A percentile compares a stretch with the other conserved stretches of the same genome.
Evolutionary conservation across 495 filamentous ascomycete genomes (phyloP).

Genomic region (Pyronema omphalodes): DNA sequence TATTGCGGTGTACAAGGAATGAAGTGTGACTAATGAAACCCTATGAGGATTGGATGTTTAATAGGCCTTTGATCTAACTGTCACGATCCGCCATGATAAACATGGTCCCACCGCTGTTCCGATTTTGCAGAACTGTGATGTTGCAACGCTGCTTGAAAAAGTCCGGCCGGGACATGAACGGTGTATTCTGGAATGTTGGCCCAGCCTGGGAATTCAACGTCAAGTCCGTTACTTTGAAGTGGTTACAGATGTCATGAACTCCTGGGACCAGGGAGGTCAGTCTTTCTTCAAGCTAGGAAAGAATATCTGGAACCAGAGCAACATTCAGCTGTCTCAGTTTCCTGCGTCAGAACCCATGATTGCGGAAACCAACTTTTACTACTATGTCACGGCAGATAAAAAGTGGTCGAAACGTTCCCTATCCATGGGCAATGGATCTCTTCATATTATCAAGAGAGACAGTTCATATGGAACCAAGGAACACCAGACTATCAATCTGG

Average conservation of each 20-base stretch:
- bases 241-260: constrained; percentile 75
- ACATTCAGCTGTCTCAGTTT: constrained; percentile 35
- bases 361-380: constrained; percentile 50
- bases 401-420: constrained; percentile 78
- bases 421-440: constrained; percentile 57
- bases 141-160: constrained; percentile 10
- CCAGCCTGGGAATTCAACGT: constrained; percentile 59
- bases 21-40: not conserved
- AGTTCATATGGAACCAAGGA: constrained; percentile 40
- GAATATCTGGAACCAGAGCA: constrained; percentile 15
- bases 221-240: constrained; percentile 73
- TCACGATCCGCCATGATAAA: not conserved
- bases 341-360: constrained; percentile 41
- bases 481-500: constrained; percentile 61
- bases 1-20: not conserved
- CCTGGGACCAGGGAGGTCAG: constrained; percentile 55
- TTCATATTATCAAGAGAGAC: constrained; percentile 54
- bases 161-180: constrained; percentile 18
- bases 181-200: constrained; percentile 58
- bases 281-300: constrained; percentile 31
- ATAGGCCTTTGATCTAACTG: not conserved
- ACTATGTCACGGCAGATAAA: constrained; percentile 58
- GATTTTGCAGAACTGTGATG: constrained; percentile 14
- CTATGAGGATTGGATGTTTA: not conserved
- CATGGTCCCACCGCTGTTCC: constrained; percentile 1